Evolutionary conservation across 768 basidiomycete species (phyloP), one percentile per base, ranked within the genome.

Genomic region (Butyriboletus loyo): DNA sequence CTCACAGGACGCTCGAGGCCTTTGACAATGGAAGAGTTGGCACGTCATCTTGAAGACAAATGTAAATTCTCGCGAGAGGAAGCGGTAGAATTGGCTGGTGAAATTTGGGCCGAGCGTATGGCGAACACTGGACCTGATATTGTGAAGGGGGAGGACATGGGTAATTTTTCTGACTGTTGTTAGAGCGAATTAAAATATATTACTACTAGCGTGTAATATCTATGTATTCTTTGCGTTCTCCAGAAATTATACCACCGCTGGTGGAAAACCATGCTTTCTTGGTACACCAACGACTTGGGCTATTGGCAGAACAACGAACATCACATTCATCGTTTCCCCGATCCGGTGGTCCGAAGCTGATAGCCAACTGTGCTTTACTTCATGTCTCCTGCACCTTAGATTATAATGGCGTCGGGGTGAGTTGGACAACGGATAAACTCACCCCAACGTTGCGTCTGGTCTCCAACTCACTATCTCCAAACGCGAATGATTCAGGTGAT

Each of bases 81-180:
- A 5, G 65, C 65, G 17, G 30, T 45, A 13, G 7, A n/a, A 3
- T 25, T 66, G 46, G 65, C 62, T 13, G 27, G 38, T 7, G 48
- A 42, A 25, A 65, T 66, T 28, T 66, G 50, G 64, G 56, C 46
- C 4, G 48, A 37, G 21, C 59, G 61, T 22, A 44, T 19, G 27
- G 55, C 55, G 32, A 17, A 36, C n/a, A 21, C 3, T 21, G 44
- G 36, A 6, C 25, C 46, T 21, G 48, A 52, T 1, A 10, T 46
- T 21, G 61, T 52, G n/a, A 65, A 61, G 38, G 42, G 8, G 5
- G 51, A 31, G 7, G 37, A 44, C 15, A 15, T 14, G 2, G 41
- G 9, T 21, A 19, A 43, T 32, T 11, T 27, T 50, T 25, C 39
- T 21, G 41, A 45, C 22, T 25, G 22, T 22, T 7, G 34, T 45